Percentiles rank a stretch among this genome's conserved stretches.
Evolutionary conservation across 441 rosid genomes (phyloP).

Genomic region (Syzygium malaccense): DNA sequence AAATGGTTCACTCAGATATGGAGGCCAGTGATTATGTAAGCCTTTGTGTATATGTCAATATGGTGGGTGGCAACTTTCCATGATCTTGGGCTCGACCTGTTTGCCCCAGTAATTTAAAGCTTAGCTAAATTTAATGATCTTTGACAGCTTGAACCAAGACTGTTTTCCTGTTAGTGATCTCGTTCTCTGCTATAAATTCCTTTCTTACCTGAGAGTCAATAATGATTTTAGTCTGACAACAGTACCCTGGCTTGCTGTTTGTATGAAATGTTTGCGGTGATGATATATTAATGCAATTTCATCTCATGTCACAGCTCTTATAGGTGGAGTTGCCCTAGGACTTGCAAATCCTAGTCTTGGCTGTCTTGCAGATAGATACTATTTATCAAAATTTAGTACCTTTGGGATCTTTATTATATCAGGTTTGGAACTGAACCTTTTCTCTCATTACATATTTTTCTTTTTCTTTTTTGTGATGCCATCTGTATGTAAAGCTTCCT

Average conservation of each 20-base stretch:
- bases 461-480: not conserved
- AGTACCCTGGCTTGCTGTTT: not conserved
- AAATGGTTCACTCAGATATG: not conserved
- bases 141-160: not conserved
- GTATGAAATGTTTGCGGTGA: not conserved
- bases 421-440: constrained; percentile 31
- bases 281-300: constrained; percentile 6
- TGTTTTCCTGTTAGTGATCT: not conserved
- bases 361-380: constrained; percentile 70
- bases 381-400: constrained; percentile 70
- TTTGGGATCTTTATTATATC: constrained; percentile 77
- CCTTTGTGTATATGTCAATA: not conserved
- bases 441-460: not conserved
- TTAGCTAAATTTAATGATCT: not conserved
- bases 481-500: not conserved
- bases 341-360: constrained; percentile 85
- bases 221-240: not conserved
- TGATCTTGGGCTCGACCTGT: not conserved
- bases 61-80: not conserved
- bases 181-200: not conserved
- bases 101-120: not conserved
- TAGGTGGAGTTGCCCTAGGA: constrained; percentile 77
- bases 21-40: not conserved
- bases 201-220: not conserved
- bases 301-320: constrained; percentile 57